Evolutionary conservation across 1,139 yeast species (phyloP), one percentile per base, ranked within the genome.

Genomic region (Debaryomyces singareniensis): DNA sequence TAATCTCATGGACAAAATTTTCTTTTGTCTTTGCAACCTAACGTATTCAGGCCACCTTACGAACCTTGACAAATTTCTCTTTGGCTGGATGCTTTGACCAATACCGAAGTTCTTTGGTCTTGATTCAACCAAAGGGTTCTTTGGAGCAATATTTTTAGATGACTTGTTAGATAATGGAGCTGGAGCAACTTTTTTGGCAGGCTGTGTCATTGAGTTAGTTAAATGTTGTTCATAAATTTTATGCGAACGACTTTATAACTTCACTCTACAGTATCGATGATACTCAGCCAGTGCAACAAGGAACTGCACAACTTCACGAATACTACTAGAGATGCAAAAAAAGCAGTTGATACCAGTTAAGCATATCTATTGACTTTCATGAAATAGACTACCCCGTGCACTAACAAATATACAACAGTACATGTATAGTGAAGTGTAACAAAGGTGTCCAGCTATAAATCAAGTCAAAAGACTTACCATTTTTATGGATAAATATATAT

Each of bases 21-120:
- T 89, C 84, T 80, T 89, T 75, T 91, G 97, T 78, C 97, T 86
- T 50, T 55, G 61, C 44, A 61, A 75, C 75, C 95, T 86, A 52
- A 89, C 94, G 67, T 87, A 87, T 70, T 82, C 93, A 61, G 96
- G 96, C 96, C 96, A 87, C 70, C 81, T 87, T 60, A 86, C 95
- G 63, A 81, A 86, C 68, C 95, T 83, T 44, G 89, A 69, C 59
- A 86, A 58, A 61, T 62, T 58, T 54, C 66, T 59, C 56, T 61
- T 61, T 43, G 67, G 68, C 45, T 61, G 69, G 37, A 63, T 41
- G 29, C 53, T 42, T 52, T 62, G 68, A 28, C 69, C 69, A 36
- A 63, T 58, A 43, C 68, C 68, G 38, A 53, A 62, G 54, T 54
- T 59, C 51, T 56, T 62, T 43, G 64, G 65, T 33, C 61, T 48